Evolutionary conservation across 345 rosid genomes (phyloP).

Genomic region (Hevea brasiliensis): DNA sequence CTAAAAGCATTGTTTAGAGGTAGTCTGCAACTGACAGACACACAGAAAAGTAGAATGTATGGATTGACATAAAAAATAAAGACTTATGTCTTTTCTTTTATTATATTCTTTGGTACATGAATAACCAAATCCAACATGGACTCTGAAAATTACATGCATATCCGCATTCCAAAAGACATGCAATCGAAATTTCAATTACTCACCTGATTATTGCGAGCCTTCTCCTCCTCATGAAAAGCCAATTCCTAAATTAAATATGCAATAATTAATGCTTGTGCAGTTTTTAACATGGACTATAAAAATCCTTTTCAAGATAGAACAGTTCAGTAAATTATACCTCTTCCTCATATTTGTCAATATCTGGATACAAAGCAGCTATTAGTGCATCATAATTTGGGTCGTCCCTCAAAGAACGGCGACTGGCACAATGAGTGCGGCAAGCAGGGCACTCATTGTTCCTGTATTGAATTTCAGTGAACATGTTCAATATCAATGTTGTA

Average conservation of each 20-base stretch:
- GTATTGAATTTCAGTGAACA: constrained; percentile 28
- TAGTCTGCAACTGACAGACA: neutral
- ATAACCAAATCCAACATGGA: neutral
- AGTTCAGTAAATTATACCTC: constrained; percentile 45
- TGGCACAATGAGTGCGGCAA: too few relatives aligned
- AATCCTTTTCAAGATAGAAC: constrained; percentile 3
- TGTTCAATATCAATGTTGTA: constrained; percentile 1
- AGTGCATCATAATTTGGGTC: too few relatives aligned
- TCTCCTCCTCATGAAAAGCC: constrained; percentile 55
- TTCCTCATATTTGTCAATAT: constrained; percentile 66
- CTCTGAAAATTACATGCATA: neutral
- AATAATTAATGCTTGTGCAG: constrained; percentile 8
- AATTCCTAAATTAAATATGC: constrained; percentile 39
- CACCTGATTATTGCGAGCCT: constrained; percentile 53
- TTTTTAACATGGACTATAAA: constrained; percentile 12
- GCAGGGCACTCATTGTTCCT: constrained; percentile 92
- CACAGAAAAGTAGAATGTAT: neutral
- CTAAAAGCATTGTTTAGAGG: constrained; percentile 3
- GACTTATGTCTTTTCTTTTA: neutral
- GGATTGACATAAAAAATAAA: neutral
- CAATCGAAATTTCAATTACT: constrained; percentile 7
- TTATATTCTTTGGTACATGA: neutral
- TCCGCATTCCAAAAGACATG: neutral
- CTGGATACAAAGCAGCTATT: constrained; percentile 66
- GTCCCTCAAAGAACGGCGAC: too few relatives aligned